Percentiles rank a stretch among this genome's conserved stretches.
phyloP scores from a whole-genome alignment of 176 grass and related monocot species.

The Oryza meyeriana region DNA sequence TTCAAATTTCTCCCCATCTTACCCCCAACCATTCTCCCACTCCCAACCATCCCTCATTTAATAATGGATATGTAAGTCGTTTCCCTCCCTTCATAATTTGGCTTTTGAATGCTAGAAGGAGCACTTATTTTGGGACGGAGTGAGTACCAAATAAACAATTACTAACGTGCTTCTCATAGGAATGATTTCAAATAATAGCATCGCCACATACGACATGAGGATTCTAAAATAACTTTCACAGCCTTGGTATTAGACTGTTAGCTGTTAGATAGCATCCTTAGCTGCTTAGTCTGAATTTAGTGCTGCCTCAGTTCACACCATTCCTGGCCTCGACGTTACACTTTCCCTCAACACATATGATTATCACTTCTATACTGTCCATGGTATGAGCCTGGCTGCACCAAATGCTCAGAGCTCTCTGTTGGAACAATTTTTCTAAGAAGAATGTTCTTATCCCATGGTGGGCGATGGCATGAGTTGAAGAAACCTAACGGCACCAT shows the following conservation, averaged over 20 bases:
- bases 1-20: too few species aligned
- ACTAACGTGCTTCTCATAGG: background rate
- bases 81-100: too few species aligned
- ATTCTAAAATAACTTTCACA: background rate
- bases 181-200: background rate
- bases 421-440: background rate
- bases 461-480: background rate
- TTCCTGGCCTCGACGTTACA: background rate
- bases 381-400: background rate
- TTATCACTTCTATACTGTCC: background rate
- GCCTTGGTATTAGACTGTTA: background rate
- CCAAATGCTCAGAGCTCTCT: background rate
- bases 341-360: background rate
- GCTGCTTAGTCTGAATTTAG: background rate
- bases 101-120: too few species aligned
- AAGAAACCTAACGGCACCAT: slow-evolving; percentile 16
- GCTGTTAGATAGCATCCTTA: background rate
- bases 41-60: too few species aligned
- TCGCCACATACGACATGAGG: background rate
- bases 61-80: too few species aligned
- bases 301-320: background rate
- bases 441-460: background rate
- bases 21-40: too few species aligned
- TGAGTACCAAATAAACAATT: background rate
- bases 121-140: too few species aligned